Evolutionary conservation across 768 basidiomycete species (phyloP), one percentile per base, ranked within the genome.

Genomic region (Lactarius vividus): DNA sequence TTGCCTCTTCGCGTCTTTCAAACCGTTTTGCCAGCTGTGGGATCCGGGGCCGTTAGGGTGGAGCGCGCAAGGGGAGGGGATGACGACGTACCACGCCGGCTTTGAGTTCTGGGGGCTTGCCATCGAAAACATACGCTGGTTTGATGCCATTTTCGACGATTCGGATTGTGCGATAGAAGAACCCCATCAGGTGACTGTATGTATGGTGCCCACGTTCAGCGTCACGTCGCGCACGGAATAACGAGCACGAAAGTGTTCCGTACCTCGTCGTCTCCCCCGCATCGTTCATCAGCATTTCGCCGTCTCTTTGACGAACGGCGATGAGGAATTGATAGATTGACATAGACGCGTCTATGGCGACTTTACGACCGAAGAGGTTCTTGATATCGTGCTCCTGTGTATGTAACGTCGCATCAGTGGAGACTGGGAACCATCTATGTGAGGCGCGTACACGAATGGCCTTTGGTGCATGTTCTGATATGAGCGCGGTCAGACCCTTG

Each of bases 121-220:
- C 97, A 76, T 99, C 97, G 70, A 99, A 99, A 39, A 99, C 94
- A 76, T 98, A 98, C 39, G 90, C 90, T 0, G 96, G 96, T 73
- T 99, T 99, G 74, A 99, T 94, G 4, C 97, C 97, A 70, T 98
- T 96, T 78, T 99, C 97, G 20, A 96, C 96, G 75, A 99, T 98
- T 28, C 97, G 85, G 65, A 99, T 92, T 0, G 97, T 99, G 44
- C 96, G 85, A 73, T 98, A 98, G 79, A 99, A 99, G 76, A 98
- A 91, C 0, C 97, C 97, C 95, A 98, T 98, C 13, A 99, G 81
- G 78, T 99, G 96, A 78, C 94, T 85, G 31, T 37, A 13, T 85
- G 31, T 37, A 13, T 7, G 35, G 35, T 11, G 35, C 35, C 35
- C 2, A 37, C 35, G 35, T 37, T 11, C 10, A 2, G 35, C 33